A percentile compares a stretch with the other conserved stretches of the same genome.
These are phyloP conservation scores for Cystoisospora suis DNA, from an alignment of 169 alveolate genomes.

Conservation along the genomic window DNA sequence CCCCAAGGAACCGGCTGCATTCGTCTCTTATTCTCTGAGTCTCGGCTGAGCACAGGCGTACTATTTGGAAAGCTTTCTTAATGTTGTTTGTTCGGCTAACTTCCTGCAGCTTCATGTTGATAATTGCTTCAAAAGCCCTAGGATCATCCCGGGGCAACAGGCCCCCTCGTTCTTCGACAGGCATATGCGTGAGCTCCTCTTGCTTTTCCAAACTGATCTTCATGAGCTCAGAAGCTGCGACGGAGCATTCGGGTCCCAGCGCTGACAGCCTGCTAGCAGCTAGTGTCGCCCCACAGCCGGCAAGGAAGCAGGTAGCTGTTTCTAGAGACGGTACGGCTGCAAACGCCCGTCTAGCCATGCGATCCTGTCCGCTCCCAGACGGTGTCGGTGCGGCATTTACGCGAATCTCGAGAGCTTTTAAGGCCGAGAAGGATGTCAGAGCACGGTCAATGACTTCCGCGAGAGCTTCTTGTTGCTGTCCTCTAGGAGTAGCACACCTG, in stretches of 20 bases:
- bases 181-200: no score
- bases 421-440: no score
- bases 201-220: background rate
- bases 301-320: background rate
- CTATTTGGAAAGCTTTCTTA: background rate
- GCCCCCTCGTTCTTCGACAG: no score
- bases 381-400: no score
- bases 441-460: no score
- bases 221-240: background rate
- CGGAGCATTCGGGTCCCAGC: background rate
- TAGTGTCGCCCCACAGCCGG: background rate
- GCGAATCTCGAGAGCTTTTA: no score
- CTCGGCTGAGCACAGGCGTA: background rate
- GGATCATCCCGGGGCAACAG: conserved; percentile 20
- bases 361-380: no score
- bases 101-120: conserved; percentile 11
- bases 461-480: no score
- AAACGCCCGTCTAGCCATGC: no score
- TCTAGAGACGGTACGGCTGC: no score
- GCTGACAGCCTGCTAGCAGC: background rate
- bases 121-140: background rate
- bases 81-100: background rate
- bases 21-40: background rate
- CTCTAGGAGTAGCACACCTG: no score
- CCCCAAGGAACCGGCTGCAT: background rate